phyloP scores from a whole-genome alignment of 192 early-diverging fungal species.

The Ramicandelaber brevisporus region DNA sequence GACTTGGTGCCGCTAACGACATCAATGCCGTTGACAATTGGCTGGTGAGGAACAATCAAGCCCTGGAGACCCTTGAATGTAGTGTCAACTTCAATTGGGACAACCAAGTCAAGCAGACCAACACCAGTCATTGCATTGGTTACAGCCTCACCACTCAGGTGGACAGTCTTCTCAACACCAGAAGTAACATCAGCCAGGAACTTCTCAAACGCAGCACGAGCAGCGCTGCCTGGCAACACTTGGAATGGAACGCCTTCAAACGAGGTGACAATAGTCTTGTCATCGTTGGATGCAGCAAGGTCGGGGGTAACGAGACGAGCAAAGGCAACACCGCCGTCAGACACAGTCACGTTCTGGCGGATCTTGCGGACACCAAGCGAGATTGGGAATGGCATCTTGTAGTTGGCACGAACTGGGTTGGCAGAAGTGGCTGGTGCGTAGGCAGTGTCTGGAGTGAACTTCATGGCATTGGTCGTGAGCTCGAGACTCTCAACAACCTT shows the following conservation, averaged over 20 bases:
- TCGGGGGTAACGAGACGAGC: slow-evolving; percentile 7
- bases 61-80: slow-evolving; percentile 1
- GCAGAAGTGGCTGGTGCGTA: slow-evolving; percentile 16
- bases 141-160: slow-evolving; percentile 5
- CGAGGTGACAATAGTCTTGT: slow-evolving; percentile 3
- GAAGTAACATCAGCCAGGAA: slow-evolving; percentile 8
- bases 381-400: slow-evolving; percentile 15
- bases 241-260: slow-evolving; percentile 10
- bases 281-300: slow-evolving; percentile 4
- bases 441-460: slow-evolving; percentile 3
- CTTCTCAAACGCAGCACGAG: slow-evolving; percentile 5
- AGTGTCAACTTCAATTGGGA: slow-evolving; percentile 11
- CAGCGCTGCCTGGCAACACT: slow-evolving; percentile 2
- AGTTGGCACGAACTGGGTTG: slow-evolving; percentile 10
- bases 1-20: slow-evolving; percentile 3
- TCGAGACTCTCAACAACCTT: not conserved
- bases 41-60: slow-evolving; percentile 2
- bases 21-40: not conserved
- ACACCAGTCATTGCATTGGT: slow-evolving; percentile 8
- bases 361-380: slow-evolving; percentile 5
- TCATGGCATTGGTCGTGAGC: not conserved
- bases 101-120: slow-evolving; percentile 11
- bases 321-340: slow-evolving; percentile 1
- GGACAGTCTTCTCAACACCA: not conserved
- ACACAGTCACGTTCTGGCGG: slow-evolving; percentile 1